Conservation (phyloP, 2,329 filamentous ascomycete genomes). For the Xylariaceae sp. region DNA sequence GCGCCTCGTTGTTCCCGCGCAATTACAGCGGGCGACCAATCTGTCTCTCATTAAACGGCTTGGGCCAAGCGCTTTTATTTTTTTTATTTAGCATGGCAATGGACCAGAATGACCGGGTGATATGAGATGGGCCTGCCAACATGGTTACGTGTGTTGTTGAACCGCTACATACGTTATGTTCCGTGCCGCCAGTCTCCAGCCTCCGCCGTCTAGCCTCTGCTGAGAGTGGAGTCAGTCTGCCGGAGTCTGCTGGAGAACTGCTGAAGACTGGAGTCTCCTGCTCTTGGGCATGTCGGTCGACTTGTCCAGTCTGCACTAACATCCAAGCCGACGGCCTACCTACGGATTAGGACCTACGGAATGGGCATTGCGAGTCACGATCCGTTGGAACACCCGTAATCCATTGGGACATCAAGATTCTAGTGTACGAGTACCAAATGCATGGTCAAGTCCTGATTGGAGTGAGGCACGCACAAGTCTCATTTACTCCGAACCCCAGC, state of each 20-base stretch:
- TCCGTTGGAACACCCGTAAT: background rate
- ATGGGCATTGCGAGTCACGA: constrained; percentile 7
- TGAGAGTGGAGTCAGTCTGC: background rate
- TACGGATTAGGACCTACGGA: background rate
- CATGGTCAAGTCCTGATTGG: background rate
- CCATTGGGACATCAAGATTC: too few species aligned
- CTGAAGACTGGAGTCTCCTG: background rate
- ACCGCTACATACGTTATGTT: background rate
- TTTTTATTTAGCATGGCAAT: background rate
- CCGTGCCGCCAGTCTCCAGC: background rate
- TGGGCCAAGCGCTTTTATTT: background rate
- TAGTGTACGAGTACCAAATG: background rate
- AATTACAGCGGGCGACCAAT: constrained; percentile 12
- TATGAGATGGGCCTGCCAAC: constrained; percentile 3
- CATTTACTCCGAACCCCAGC: background rate
- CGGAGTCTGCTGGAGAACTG: background rate
- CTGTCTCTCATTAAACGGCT: background rate
- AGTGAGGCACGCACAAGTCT: background rate
- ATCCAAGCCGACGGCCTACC: background rate
- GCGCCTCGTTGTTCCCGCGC: constrained; percentile 4
- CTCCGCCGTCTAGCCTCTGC: background rate
- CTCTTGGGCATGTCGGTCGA: too few species aligned
- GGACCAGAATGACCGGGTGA: background rate
- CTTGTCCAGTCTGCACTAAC: background rate
- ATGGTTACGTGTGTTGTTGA: background rate